phyloP scores from a whole-genome alignment of 108 stramenopile genomes.

The Nitzschia inconspicua region DNA sequence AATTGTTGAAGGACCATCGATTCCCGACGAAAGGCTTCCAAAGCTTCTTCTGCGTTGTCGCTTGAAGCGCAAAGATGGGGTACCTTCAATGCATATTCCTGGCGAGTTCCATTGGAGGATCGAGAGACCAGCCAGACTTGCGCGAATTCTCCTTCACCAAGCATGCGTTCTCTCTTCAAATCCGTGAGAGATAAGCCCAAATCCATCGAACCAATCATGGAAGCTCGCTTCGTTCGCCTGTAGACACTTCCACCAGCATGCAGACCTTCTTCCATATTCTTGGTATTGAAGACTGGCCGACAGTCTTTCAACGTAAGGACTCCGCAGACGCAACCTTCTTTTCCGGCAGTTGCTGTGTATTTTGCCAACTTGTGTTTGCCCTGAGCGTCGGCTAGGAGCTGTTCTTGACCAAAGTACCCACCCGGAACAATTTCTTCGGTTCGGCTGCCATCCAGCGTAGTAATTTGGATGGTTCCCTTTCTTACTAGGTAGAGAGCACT shows the following conservation, averaged over 20 bases:
- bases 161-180: conserved; percentile 7
- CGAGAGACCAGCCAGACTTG: conserved; percentile 83
- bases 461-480: conserved; percentile 55
- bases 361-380: conserved; percentile 18
- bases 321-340: conserved; percentile 59
- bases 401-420: conserved; percentile 63
- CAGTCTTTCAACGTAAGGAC: conserved; percentile 63
- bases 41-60: conserved; percentile 31
- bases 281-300: conserved; percentile 53
- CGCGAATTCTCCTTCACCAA: conserved; percentile 66
- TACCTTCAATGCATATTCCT: conserved; percentile 93
- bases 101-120: conserved; percentile 60
- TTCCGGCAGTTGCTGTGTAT: conserved; percentile 51
- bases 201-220: conserved; percentile 9
- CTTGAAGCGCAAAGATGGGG: no score
- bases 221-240: conserved; percentile 51
- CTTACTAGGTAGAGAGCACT: conserved; percentile 59
- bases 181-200: conserved; percentile 21
- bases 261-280: conserved; percentile 5
- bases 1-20: conserved; percentile 42
- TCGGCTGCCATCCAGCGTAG: conserved; percentile 24
- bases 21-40: conserved; percentile 60
- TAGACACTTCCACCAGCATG: conserved; percentile 65
- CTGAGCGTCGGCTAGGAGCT: conserved; percentile 19
- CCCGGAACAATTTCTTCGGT: neutral